These are phyloP conservation scores for Excoecaria agallocha DNA, from an alignment of 345 rosid genomes.

Conservation along the genomic window DNA sequence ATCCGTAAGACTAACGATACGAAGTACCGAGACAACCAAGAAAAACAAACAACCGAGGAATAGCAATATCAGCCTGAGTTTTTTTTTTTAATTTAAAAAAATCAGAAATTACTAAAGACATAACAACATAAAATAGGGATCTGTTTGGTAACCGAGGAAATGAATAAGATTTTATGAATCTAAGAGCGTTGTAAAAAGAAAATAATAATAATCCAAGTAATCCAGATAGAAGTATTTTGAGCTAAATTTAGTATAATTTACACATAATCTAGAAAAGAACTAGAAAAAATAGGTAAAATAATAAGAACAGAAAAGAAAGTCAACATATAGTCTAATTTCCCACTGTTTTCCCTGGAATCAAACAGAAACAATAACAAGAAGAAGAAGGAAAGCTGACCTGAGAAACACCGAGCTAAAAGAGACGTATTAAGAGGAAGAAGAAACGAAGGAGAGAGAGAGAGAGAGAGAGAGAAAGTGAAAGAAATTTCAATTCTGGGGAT, in stretches of 20 bases:
- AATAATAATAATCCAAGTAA: not conserved
- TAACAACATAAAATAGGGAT: not conserved
- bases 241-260: not conserved
- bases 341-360: not conserved
- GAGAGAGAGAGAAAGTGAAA: not conserved
- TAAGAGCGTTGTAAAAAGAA: not conserved
- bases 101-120: not conserved
- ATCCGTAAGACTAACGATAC: not conserved
- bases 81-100: no score
- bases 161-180: not conserved
- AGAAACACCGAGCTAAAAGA: not conserved
- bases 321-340: conserved; percentile 1
- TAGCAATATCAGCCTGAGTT: not conserved
- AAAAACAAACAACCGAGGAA: not conserved
- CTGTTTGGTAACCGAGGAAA: not conserved
- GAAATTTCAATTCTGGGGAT: not conserved
- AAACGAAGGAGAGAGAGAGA: no score
- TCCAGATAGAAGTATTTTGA: not conserved
- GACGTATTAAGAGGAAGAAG: conserved; percentile 11
- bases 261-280: not conserved
- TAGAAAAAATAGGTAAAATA: not conserved
- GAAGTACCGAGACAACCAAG: not conserved
- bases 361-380: not conserved
- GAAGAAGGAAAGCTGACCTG: not conserved
- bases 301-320: not conserved